Evolutionary conservation across 1,284 basidiomycete species (phyloP).

Genomic region (Tetrapyrgos nigripes): DNA sequence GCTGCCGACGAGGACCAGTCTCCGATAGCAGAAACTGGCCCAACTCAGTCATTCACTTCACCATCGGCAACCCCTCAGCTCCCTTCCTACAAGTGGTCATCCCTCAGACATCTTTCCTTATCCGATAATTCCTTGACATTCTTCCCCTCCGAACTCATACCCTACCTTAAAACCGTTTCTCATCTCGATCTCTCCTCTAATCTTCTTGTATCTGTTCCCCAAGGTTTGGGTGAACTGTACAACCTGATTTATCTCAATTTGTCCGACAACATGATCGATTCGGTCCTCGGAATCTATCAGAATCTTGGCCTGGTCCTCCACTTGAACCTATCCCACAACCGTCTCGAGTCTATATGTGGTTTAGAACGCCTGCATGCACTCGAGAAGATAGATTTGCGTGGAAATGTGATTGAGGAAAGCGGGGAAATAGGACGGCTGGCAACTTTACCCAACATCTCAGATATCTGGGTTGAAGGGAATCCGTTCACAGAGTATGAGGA

Average conservation of each 20-base stretch:
- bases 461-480: slow-evolving; percentile 85
- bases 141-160: slow-evolving; percentile 75
- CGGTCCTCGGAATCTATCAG: slow-evolving; percentile 87
- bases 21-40: slow-evolving; percentile 16
- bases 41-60: slow-evolving; percentile 31
- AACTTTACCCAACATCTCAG: slow-evolving; percentile 75
- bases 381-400: slow-evolving; percentile 86
- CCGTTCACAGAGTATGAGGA: slow-evolving; percentile 77
- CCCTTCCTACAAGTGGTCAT: slow-evolving; percentile 78
- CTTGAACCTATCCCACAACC: slow-evolving; percentile 84
- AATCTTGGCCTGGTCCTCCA: slow-evolving; percentile 80
- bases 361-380: slow-evolving; percentile 87
- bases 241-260: slow-evolving; percentile 89
- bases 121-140: slow-evolving; percentile 87
- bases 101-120: slow-evolving; percentile 80
- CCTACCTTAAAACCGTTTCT: slow-evolving; percentile 76
- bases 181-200: slow-evolving; percentile 93
- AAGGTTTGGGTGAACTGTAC: slow-evolving; percentile 75
- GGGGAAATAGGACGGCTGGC: slow-evolving; percentile 89
- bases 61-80: slow-evolving; percentile 46
- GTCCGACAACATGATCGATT: slow-evolving; percentile 95
- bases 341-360: slow-evolving; percentile 93
- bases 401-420: slow-evolving; percentile 83
- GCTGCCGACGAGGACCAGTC: slow-evolving; percentile 49
- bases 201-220: slow-evolving; percentile 85